Evolutionary conservation across 2,329 filamentous ascomycete genomes (phyloP), one percentile per base, ranked within the genome.

Genomic region (Albifimbria verrucaria): DNA sequence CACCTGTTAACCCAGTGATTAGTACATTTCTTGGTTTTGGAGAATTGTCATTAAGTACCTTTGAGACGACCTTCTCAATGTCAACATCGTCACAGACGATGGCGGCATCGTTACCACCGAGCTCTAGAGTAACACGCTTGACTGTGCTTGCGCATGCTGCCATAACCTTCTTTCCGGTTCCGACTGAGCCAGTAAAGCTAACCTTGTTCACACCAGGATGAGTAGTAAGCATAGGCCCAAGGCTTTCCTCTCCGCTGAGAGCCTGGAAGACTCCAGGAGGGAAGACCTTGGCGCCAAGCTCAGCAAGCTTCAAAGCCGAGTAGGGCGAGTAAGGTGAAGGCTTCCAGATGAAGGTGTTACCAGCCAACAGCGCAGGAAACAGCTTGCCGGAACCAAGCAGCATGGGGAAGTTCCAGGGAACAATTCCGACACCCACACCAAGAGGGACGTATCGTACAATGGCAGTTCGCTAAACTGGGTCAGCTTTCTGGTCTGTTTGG

Each of bases 181-280:
- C 72, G 39, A 73, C 80, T 15, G 80, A 84, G 9, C 84, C 83
- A 0, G 84, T 87, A 69, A 87, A 87, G 62, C 73, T 76, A 67
- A 87, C 78, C 73, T 84, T 86, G 54, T 77, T 74, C 51, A 87
- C 76, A 41, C 72, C 80, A 0, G 81, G 80, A 62, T 87, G 83
- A 15, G 62, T 63, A 0, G 81, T 84, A 54, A 87, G 68, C 74
- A 73, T 75, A 1, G 79, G 81, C 7, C 83, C 84, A 11, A 87
- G 77, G 52, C 76, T 70, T 57, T 87, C 83, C 48, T 81, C 80
- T 15, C 84, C 84, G 51, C 78, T 80, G 2, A 88, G 67, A 1
- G 74, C 78, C 62, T 87, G 83, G 7, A 87, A 64, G 20, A 88
- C 81, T 39, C 85, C 85, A 0, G 80, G 78, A 1, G 83, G 83